phyloP scores from a whole-genome alignment of 2,329 filamentous ascomycete genomes.

The Ascochyta pisi region DNA sequence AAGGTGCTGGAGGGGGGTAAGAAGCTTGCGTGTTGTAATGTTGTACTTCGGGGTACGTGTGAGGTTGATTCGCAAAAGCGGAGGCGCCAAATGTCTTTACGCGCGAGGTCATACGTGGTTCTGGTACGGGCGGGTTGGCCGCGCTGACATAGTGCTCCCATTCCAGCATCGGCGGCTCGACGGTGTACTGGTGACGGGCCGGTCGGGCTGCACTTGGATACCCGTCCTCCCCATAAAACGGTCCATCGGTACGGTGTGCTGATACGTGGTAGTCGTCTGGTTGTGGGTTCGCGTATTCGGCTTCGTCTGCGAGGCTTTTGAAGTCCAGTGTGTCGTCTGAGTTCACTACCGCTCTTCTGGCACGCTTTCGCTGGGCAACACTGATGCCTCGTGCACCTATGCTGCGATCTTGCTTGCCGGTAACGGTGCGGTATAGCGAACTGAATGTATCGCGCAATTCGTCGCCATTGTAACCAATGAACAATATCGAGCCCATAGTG shows the following conservation, averaged over 20 bases:
- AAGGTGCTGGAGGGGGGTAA: not conserved
- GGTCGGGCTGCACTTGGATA: not conserved
- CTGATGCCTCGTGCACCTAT: conserved; percentile 28
- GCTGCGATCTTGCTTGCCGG: conserved; percentile 27
- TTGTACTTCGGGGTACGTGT: not conserved
- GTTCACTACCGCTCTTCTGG: conserved; percentile 7
- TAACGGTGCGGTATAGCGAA: conserved; percentile 21
- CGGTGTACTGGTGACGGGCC: not conserved
- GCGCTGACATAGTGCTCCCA: conserved; percentile 7
- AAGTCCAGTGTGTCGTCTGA: conserved; percentile 23
- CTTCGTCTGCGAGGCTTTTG: conserved; percentile 27
- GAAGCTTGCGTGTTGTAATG: not conserved
- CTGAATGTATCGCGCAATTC: conserved; percentile 26
- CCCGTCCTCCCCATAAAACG: not conserved
- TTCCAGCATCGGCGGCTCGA: not conserved
- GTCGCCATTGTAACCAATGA: conserved; percentile 42
- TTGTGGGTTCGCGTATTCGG: conserved; percentile 31
- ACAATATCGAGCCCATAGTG: conserved; percentile 33
- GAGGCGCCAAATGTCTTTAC: too few relatives aligned
- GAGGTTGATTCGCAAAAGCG: too few relatives aligned
- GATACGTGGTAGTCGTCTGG: conserved; percentile 3
- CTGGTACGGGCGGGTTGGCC: not conserved
- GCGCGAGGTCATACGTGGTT: not conserved
- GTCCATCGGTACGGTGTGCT: not conserved
- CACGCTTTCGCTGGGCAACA: conserved; percentile 36